A percentile compares a stretch with the other conserved stretches of the same genome.
Evolutionary conservation across 2,329 filamentous ascomycete genomes (phyloP).

Genomic region (Pseudogymnoascus verrucosus): DNA sequence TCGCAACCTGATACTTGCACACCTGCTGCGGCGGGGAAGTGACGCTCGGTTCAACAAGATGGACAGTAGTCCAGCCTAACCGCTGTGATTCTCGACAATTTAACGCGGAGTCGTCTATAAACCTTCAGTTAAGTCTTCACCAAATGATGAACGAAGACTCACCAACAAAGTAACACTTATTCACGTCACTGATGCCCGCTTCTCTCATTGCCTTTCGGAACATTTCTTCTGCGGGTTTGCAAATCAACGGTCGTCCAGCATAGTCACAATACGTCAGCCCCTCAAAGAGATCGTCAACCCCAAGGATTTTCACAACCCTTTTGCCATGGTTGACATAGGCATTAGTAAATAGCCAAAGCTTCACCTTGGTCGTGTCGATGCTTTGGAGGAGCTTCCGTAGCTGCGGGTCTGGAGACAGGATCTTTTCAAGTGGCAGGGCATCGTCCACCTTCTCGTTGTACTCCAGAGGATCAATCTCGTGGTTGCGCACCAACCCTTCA

Average conservation of each 20-base stretch:
- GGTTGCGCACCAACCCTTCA: constrained; percentile 85
- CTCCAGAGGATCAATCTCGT: constrained; percentile 88
- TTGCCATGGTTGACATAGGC: constrained; percentile 85
- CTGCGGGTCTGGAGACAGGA: constrained; percentile 71
- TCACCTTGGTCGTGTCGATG: constrained; percentile 76
- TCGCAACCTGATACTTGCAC: constrained; percentile 66
- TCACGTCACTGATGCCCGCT: constrained; percentile 57
- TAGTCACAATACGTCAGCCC: constrained; percentile 96
- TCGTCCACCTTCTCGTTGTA: constrained; percentile 96
- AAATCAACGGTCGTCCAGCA: constrained; percentile 60
- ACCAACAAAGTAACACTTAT: constrained; percentile 91
- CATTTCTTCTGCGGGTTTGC: constrained; percentile 80
- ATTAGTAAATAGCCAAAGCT: constrained; percentile 91
- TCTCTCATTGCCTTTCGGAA: constrained; percentile 84
- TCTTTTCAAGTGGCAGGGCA: constrained; percentile 75
- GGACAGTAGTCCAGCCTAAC: constrained; percentile 78
- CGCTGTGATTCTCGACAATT: constrained; percentile 73
- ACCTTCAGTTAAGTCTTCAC: constrained; percentile 3
- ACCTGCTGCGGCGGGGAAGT: constrained; percentile 54
- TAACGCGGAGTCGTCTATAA: constrained; percentile 70
- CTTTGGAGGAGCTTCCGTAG: constrained; percentile 71
- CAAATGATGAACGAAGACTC: constrained; percentile 38
- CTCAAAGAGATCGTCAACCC: constrained; percentile 83
- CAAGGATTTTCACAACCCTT: constrained; percentile 71
- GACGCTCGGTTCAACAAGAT: constrained; percentile 73